phyloP scores from a whole-genome alignment of 2,329 filamentous ascomycete species.

The Pyrenophora seminiperda region DNA sequence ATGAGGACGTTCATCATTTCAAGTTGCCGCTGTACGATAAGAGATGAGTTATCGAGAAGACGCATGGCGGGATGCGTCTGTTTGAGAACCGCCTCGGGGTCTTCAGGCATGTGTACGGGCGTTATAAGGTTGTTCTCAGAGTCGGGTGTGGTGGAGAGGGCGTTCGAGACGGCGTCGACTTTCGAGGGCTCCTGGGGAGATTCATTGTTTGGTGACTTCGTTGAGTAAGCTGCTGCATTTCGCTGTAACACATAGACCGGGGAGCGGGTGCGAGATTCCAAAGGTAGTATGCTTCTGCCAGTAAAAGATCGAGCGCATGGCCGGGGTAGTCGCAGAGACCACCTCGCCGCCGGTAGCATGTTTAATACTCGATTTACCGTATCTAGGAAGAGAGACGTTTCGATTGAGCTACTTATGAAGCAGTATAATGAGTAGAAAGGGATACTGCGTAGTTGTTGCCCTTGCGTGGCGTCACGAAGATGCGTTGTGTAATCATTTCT shows the following conservation, averaged over 20 bases:
- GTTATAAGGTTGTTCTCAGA: constrained; percentile 60
- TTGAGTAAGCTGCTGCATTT: constrained; percentile 16
- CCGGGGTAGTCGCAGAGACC: constrained; percentile 37
- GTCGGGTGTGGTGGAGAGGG: constrained; percentile 50
- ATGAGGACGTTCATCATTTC: constrained; percentile 70
- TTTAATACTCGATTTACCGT: constrained; percentile 3
- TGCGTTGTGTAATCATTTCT: constrained; percentile 1
- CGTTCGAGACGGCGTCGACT: constrained; percentile 51
- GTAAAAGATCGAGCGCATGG: constrained; percentile 28
- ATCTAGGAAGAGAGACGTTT: background rate
- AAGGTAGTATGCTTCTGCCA: constrained; percentile 26
- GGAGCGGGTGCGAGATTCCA: constrained; percentile 33
- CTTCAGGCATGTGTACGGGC: constrained; percentile 66
- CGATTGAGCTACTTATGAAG: constrained; percentile 3
- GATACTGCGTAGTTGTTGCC: background rate
- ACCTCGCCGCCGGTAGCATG: constrained; percentile 37
- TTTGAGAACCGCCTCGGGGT: constrained; percentile 64
- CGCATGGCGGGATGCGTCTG: constrained; percentile 62
- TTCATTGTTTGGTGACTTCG: constrained; percentile 16
- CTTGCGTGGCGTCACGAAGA: constrained; percentile 8
- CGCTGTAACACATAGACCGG: constrained; percentile 21
- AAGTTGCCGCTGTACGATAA: constrained; percentile 66
- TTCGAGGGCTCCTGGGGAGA: constrained; percentile 30
- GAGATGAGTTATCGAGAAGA: constrained; percentile 64
- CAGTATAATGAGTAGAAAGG: background rate